Percentiles rank a stretch among this genome's conserved stretches.
These are phyloP conservation scores for Melampsora americana DNA, from an alignment of 1,284 basidiomycete genomes.

Conservation along the genomic window DNA sequence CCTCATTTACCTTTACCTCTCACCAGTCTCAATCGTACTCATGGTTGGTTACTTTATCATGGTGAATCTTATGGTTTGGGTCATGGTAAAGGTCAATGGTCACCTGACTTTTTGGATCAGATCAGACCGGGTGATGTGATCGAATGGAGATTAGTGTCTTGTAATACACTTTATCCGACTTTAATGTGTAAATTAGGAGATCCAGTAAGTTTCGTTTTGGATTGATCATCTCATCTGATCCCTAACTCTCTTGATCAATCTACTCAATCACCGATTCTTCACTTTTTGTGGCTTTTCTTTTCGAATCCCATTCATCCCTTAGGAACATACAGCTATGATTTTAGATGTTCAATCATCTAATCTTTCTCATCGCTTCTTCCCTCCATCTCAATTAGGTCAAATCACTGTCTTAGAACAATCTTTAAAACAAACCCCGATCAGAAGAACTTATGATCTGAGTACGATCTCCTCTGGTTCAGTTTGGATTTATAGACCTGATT, in stretches of 20 bases:
- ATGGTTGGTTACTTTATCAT: constrained; percentile 62
- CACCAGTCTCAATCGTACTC: constrained; percentile 60
- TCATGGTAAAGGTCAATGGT: constrained; percentile 58
- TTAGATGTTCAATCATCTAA: constrained; percentile 7
- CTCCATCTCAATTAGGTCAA: constrained; percentile 45
- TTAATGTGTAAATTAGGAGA: constrained; percentile 37
- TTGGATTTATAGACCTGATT: constrained; percentile 51
- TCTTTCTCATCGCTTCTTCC: neutral
- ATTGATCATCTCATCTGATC: neutral
- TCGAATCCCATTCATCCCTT: too few species aligned
- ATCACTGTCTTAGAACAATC: constrained; percentile 52
- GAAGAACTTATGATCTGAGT: constrained; percentile 48
- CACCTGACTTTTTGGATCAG: constrained; percentile 50
- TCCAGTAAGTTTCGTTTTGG: constrained; percentile 15
- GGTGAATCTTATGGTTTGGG: constrained; percentile 54
- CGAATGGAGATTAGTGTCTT: constrained; percentile 56
- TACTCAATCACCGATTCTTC: neutral
- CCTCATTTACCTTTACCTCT: constrained; percentile 60
- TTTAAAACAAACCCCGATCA: constrained; percentile 46
- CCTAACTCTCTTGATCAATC: too few species aligned
- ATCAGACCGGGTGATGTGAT: constrained; percentile 62
- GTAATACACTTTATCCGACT: constrained; percentile 27
- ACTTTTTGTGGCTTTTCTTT: too few species aligned
- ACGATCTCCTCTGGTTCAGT: constrained; percentile 48
- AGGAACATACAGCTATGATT: constrained; percentile 43